phyloP scores from a whole-genome alignment of 306 rosid species.

The Myrica gale region DNA sequence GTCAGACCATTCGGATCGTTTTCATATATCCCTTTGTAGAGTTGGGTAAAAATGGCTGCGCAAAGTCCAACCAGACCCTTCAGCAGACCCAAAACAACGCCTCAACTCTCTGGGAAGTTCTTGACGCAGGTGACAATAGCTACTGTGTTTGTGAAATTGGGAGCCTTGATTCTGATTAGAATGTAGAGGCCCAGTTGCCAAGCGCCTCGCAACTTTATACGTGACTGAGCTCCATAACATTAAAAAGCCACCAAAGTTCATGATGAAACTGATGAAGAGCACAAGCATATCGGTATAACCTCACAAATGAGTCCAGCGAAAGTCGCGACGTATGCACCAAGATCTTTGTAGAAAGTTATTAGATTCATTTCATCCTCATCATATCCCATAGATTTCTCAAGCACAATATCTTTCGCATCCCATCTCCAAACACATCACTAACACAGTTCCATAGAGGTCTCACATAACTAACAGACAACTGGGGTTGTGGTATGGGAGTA shows the following conservation, averaged over 20 bases:
- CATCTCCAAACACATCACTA: no score
- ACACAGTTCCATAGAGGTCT: no score
- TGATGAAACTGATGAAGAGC: constrained; percentile 39
- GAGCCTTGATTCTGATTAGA: constrained; percentile 39
- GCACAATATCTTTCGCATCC: neutral
- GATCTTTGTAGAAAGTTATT: constrained; percentile 39
- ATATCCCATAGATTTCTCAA: constrained; percentile 41
- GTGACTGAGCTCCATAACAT: constrained; percentile 47
- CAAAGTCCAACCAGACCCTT: constrained; percentile 39
- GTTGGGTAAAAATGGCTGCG: no score
- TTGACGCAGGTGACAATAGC: constrained; percentile 41
- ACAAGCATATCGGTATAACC: constrained; percentile 46
- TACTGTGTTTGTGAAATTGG: constrained; percentile 44
- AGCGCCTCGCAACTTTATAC: constrained; percentile 36
- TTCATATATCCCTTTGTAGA: no score
- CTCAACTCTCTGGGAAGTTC: constrained; percentile 53
- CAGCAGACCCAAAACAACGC: constrained; percentile 45
- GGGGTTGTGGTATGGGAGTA: no score
- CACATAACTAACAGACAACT: no score
- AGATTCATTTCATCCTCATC: constrained; percentile 38
- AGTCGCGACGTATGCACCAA: constrained; percentile 44
- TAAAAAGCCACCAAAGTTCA: constrained; percentile 50
- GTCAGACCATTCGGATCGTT: no score
- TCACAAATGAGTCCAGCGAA: constrained; percentile 44
- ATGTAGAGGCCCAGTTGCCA: constrained; percentile 54